Evolutionary conservation across 2,329 filamentous ascomycete genomes (phyloP).

Genomic region (Diatrype stigma): DNA sequence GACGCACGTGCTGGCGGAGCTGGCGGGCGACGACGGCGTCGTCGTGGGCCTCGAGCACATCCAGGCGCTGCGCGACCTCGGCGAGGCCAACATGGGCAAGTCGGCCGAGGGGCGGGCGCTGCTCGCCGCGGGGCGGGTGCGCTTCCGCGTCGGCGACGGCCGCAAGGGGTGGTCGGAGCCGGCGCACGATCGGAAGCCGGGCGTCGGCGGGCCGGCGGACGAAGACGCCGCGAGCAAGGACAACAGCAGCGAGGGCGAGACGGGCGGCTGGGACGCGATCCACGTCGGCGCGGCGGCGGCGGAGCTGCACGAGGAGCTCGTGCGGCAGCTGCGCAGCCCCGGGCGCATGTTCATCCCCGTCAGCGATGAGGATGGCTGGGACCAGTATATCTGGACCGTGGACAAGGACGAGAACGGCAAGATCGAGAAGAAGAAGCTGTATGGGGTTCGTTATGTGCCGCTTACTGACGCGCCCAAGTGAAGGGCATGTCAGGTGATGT

Average conservation of each 20-base stretch:
- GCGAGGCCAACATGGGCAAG: conserved; percentile 62
- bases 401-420: conserved; percentile 65
- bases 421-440: conserved; percentile 57
- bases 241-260: conserved; percentile 34
- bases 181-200: conserved; percentile 11
- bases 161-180: conserved; percentile 57
- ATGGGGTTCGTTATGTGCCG: conserved; percentile 73
- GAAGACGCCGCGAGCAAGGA: conserved; percentile 37
- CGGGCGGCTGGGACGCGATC: conserved; percentile 79
- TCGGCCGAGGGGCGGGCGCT: conserved; percentile 54
- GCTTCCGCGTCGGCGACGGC: conserved; percentile 73
- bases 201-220: conserved; percentile 23
- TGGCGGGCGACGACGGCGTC: conserved; percentile 51
- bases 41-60: conserved; percentile 78
- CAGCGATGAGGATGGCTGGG: conserved; percentile 43
- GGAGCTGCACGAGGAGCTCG: conserved; percentile 65
- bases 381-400: conserved; percentile 69
- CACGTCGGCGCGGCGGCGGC: conserved; percentile 87
- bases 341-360: conserved; percentile 81
- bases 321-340: conserved; percentile 74
- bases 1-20: conserved; percentile 80
- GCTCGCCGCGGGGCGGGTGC: conserved; percentile 60
- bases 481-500: too few relatives aligned
- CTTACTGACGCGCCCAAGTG: conserved; percentile 62
- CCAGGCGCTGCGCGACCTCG: conserved; percentile 55